These are phyloP conservation scores for Solanum phureja DNA, from an alignment of 257 asterid species.

Conservation along the genomic window DNA sequence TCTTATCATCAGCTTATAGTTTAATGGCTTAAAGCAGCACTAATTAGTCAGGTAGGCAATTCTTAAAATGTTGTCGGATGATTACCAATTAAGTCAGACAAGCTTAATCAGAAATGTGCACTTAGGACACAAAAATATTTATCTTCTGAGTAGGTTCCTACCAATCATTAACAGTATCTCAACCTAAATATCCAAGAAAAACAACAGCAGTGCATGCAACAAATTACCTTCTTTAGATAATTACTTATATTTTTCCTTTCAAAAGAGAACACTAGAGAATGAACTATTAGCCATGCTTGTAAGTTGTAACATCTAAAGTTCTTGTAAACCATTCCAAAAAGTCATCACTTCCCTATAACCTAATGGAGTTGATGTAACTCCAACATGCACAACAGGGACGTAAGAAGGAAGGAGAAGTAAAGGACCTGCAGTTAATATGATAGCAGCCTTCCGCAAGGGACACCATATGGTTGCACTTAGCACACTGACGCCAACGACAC, in stretches of 20 bases:
- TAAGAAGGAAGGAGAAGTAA: background rate
- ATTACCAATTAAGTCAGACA: background rate
- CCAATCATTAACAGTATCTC: background rate
- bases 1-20: background rate
- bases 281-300: background rate
- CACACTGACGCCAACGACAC: constrained; percentile 12
- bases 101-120: background rate
- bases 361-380: background rate
- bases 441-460: constrained; percentile 15
- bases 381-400: background rate
- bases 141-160: background rate
- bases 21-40: background rate
- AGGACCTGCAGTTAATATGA: constrained; percentile 9
- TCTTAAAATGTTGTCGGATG: background rate
- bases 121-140: background rate
- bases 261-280: background rate
- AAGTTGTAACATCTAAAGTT: background rate
- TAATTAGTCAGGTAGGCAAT: background rate
- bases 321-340: background rate
- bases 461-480: constrained; percentile 19
- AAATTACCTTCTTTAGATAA: background rate
- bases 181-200: background rate
- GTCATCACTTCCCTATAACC: background rate
- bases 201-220: background rate
- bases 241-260: background rate